Conservation (phyloP, 1,284 basidiomycete species). For the Rhodotorula mucilaginosa region DNA sequence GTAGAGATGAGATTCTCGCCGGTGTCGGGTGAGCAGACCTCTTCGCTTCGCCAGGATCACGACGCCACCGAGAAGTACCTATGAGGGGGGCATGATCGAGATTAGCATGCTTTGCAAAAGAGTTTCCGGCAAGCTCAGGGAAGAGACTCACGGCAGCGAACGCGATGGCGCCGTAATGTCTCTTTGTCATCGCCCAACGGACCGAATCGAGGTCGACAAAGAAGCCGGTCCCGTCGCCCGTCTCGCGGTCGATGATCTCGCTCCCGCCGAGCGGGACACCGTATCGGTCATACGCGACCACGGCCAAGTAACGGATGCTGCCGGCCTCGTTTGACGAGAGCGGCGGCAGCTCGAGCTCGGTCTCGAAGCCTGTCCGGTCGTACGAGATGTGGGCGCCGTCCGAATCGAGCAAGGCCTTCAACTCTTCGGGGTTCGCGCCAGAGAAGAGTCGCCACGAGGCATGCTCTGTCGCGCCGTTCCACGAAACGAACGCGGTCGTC, state of each 20-base stretch:
- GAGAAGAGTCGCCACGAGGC: slow-evolving; percentile 27
- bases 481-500: slow-evolving; percentile 34
- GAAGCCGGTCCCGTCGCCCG: not conserved
- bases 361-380: slow-evolving; percentile 21
- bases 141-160: not conserved
- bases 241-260: slow-evolving; percentile 7
- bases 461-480: slow-evolving; percentile 49
- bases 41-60: not conserved
- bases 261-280: not conserved
- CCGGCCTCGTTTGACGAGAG: not conserved
- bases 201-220: slow-evolving; percentile 2
- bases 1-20: not conserved
- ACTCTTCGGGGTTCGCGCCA: not conserved
- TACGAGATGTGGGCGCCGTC: not conserved
- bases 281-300: slow-evolving; percentile 4
- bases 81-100: no score
- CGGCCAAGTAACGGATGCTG: slow-evolving; percentile 4
- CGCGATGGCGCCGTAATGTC: not conserved
- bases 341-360: slow-evolving; percentile 8
- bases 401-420: not conserved
- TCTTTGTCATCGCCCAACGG: not conserved
- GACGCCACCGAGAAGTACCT: not conserved
- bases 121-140: no score
- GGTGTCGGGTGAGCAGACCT: not conserved
- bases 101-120: no score